These are phyloP conservation scores for Rosa rugosa DNA, from an alignment of 306 rosid genomes.

Conservation along the genomic window DNA sequence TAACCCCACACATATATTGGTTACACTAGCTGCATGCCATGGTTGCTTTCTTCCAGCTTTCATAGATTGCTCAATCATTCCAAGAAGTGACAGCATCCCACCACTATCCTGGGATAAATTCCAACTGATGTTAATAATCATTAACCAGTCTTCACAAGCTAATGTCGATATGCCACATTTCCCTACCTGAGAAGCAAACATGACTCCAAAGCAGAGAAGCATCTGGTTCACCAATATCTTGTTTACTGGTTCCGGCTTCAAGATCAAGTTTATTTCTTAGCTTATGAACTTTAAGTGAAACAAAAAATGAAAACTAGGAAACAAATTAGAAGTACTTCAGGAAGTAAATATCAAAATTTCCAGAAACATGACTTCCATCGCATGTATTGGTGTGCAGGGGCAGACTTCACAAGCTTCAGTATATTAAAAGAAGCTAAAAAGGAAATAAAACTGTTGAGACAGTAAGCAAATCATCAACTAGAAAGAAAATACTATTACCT, in stretches of 20 bases:
- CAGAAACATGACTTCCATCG: not conserved
- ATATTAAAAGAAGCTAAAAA: not conserved
- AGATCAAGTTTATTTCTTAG: conserved; percentile 42
- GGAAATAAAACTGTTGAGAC: not conserved
- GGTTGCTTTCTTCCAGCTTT: conserved; percentile 90
- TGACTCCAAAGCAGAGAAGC: conserved; percentile 82
- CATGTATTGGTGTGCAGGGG: not conserved
- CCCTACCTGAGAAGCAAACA: conserved; percentile 95
- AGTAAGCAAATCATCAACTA: conserved; percentile 1
- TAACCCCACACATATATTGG: conserved; percentile 89
- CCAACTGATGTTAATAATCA: conserved; percentile 29
- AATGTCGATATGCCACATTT: conserved; percentile 21
- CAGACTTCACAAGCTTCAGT: not conserved
- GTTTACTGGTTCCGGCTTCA: conserved; percentile 96
- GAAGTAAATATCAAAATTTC: conserved; percentile 5
- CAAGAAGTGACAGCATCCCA: conserved; percentile 89
- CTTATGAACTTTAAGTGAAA: conserved; percentile 24
- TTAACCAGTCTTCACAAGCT: conserved; percentile 18
- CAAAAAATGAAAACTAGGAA: conserved; percentile 16
- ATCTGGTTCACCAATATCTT: conserved; percentile 97
- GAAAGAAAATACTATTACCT: conserved; percentile 44
- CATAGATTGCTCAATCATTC: conserved; percentile 81
- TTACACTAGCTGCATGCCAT: conserved; percentile 81
- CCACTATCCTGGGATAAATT: conserved; percentile 66
- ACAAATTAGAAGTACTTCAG: not conserved